Base-by-base conservation (phyloP, 2,329 filamentous ascomycete genomes). In the Penicillium sp. region DNA sequence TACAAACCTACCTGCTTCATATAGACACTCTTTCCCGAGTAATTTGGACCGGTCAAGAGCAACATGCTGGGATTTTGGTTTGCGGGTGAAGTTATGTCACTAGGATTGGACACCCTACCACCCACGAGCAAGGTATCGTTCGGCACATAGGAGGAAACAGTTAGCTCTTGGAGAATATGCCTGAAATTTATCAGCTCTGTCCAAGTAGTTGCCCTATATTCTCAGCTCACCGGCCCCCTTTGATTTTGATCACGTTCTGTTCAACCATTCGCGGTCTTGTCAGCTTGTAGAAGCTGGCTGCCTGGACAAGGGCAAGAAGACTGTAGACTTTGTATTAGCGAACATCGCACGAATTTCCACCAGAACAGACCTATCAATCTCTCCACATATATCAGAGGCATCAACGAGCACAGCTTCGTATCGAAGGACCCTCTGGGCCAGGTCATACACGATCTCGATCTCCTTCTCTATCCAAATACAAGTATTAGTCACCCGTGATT, bases 1-100 rank as follows among this genome's bases (percentile, higher is more conserved):
- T 4, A 12, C 4, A 13, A 13, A n/a, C 53, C 55, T 50, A 66
- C 69, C 67, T 99, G 92, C 68, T 95, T 99, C 64, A 97, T 78
- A 68, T 95, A 97, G 0, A 97, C 82, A 59, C 90, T 97, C 69
- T 99, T 99, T 0, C 93, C 93, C 0, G 93, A 97, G 66, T 93
- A 95, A 60, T 99, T 99, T 4, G 93, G 91, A 0, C 93, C 93
- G 0, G 93, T 97, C 61, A 99, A 70, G 5, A 96, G 74, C 11
- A 96, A 67, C 72, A 89, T 86, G 56, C 80, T 89, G 11, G 87
- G 83, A 2, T 64, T 65, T 9, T 60, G 50, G n/a, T 54, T 33
- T 48, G 11, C 22, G n/a, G 38, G 46, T 29, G 35, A 48, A 34
- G 5, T 18, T 39, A 13, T 31, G 34, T 22, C 41, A 40, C 13